These are phyloP conservation scores for Phialophora chinensis DNA, from an alignment of 2,329 filamentous ascomycete genomes.

Conservation along the genomic window DNA sequence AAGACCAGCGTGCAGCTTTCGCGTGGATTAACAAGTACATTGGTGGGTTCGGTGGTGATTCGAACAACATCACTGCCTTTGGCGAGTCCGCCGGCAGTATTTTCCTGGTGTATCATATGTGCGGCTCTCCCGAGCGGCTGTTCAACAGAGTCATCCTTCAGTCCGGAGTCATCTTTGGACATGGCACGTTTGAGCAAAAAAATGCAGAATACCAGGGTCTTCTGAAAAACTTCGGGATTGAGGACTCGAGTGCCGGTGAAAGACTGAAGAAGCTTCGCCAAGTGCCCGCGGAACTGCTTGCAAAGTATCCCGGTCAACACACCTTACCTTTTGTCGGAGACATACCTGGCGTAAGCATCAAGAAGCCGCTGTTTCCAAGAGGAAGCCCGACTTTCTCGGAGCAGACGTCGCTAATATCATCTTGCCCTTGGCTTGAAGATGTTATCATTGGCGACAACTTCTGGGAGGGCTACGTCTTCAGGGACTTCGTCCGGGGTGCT, in stretches of 20 bases:
- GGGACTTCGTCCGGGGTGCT: constrained; percentile 39
- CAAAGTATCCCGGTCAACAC: constrained; percentile 21
- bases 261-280: constrained; percentile 48
- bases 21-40: constrained; percentile 51
- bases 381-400: constrained; percentile 21
- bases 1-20: constrained; percentile 49
- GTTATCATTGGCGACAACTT: constrained; percentile 38
- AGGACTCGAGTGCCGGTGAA: constrained; percentile 19
- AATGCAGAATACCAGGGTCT: constrained; percentile 53
- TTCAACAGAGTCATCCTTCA: constrained; percentile 27
- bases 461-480: constrained; percentile 36
- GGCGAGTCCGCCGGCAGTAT: constrained; percentile 57
- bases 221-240: constrained; percentile 22
- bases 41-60: constrained; percentile 50
- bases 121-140: constrained; percentile 17
- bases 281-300: constrained; percentile 17
- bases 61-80: constrained; percentile 47
- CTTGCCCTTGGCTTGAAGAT: constrained; percentile 39
- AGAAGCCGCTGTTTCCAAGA: constrained; percentile 24
- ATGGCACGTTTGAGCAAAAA: constrained; percentile 43
- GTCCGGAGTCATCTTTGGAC: constrained; percentile 18
- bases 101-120: constrained; percentile 29
- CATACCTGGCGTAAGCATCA: constrained; percentile 11
- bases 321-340: constrained; percentile 19
- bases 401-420: constrained; percentile 36